Percentiles rank a stretch among this genome's conserved stretches.
phyloP scores from a whole-genome alignment of 2,329 filamentous ascomycete species.

The Pseudogymnoascus sp. region DNA sequence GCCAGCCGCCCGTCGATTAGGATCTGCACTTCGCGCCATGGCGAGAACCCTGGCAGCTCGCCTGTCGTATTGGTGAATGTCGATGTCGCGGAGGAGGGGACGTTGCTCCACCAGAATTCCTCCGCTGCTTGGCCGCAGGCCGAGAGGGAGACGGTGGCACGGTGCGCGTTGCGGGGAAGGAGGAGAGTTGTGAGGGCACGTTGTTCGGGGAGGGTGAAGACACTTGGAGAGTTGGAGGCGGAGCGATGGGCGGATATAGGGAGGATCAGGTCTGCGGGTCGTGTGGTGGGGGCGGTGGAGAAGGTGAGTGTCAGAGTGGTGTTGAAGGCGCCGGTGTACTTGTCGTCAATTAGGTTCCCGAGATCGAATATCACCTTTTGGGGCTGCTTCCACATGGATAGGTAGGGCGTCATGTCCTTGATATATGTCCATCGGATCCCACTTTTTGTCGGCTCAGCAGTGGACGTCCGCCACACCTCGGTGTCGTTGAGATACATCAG shows the following conservation, averaged over 20 bases:
- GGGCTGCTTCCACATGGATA: conserved; percentile 57
- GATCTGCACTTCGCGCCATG: conserved; percentile 73
- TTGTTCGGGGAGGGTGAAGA: conserved; percentile 59
- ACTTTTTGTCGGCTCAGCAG: conserved; percentile 63
- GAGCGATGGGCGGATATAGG: conserved; percentile 54
- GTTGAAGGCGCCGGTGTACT: conserved; percentile 67
- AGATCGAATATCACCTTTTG: conserved; percentile 77
- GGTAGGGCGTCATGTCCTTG: conserved; percentile 70
- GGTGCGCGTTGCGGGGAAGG: conserved; percentile 60
- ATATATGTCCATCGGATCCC: conserved; percentile 71
- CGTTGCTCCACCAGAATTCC: conserved; percentile 83
- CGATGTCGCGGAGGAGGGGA: conserved; percentile 52
- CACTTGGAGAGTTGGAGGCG: conserved; percentile 47
- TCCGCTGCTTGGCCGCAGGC: conserved; percentile 69
- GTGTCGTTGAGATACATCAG: conserved; percentile 69
- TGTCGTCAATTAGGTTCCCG: conserved; percentile 62
- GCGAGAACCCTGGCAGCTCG: conserved; percentile 57
- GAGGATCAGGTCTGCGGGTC: conserved; percentile 53
- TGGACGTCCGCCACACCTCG: conserved; percentile 78
- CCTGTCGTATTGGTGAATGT: conserved; percentile 53
- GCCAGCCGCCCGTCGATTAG: conserved; percentile 65
- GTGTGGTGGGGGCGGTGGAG: conserved; percentile 43
- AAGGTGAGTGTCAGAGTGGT: conserved; percentile 68
- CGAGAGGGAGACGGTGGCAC: conserved; percentile 68
- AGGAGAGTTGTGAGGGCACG: conserved; percentile 50